Evolutionary conservation across 2,329 filamentous ascomycete genomes (phyloP).

Genomic region (Aspergillus carbonarius): DNA sequence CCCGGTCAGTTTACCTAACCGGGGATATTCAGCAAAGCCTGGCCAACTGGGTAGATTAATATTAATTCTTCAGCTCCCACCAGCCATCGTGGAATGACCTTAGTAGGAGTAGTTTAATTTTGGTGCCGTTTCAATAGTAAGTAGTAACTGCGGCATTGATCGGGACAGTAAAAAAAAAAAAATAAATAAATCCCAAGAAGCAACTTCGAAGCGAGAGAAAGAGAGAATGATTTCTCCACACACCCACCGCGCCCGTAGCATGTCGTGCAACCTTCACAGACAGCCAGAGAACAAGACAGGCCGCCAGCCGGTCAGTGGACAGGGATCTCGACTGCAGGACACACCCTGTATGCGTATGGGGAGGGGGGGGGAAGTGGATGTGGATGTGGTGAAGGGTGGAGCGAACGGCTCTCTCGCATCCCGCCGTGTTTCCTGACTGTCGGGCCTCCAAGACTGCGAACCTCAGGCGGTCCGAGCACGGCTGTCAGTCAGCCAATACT

Average conservation of each 20-base stretch:
- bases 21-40: background rate
- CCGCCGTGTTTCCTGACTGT: slow-evolving; percentile 36
- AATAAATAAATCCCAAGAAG: too few species aligned
- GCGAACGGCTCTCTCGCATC: slow-evolving; percentile 37
- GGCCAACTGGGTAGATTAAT: background rate
- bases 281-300: background rate
- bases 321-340: slow-evolving; percentile 16
- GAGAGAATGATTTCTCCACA: slow-evolving; percentile 1
- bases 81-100: too few species aligned
- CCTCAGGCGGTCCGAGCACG: slow-evolving; percentile 23
- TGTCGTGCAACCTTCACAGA: slow-evolving; percentile 11
- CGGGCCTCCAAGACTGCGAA: slow-evolving; percentile 32
- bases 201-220: background rate
- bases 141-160: too few species aligned
- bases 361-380: background rate
- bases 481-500: slow-evolving; percentile 10
- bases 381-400: slow-evolving; percentile 21
- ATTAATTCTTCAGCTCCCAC: background rate
- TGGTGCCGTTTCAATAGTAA: background rate
- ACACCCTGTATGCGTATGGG: slow-evolving; percentile 2
- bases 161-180: too few species aligned
- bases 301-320: background rate
- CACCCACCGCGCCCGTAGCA: background rate
- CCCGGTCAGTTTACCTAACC: slow-evolving; percentile 23
- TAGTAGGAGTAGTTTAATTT: background rate